Base-by-base conservation (phyloP, 1,284 basidiomycete species). In the Apiotrichum montevideense region DNA sequence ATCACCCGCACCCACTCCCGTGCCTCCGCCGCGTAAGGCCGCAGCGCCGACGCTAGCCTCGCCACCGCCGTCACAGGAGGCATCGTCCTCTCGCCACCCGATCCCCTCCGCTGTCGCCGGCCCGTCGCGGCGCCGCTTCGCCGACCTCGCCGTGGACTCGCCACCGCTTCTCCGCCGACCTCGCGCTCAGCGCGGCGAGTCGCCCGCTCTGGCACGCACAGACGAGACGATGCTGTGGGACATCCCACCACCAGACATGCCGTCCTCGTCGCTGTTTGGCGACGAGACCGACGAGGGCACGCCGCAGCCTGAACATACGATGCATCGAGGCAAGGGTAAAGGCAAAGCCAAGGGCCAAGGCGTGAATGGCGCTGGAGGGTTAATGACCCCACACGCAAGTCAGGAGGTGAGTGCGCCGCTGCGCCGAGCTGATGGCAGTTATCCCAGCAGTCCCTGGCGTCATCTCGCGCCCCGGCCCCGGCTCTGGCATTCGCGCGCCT, bases 321-420 rank as follows among this genome's bases (percentile, higher is more conserved):
- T 29, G 29, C 29, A 3, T 29, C 29, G 29, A 29, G 29, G 29
- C 39, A 21, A 8, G 35, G 32, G 43, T 21, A 41, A 35, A 21
- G 48, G 50, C n/a, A 52, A 41, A 39, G 37, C 37, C 9, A 13
- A 39, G 1, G 54, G 37, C 8, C 8, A 39, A 13, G 37, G 44
- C 32, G 52, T 59, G 4, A 40, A 40, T 11, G 56, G 59, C 6
- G 47, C 48, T 29, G 66, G 68, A 1, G 51, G 65, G 2, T 42
- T 71, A 56, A 63, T 72, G 63, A 72, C 70, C 6, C 70, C 70
- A 1, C 67, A 57, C 6, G 53, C 60, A 37, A 67, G 65, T 55
- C 66, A 70, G 54, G 62, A 54, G 13, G 69, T 68, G 37, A 61
- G 65, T 55, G 29, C 29, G 29, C 29, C 29, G 29, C 29, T 29